phyloP scores from a whole-genome alignment of 805 yeast species.

The Jamesozyma gamospora region DNA sequence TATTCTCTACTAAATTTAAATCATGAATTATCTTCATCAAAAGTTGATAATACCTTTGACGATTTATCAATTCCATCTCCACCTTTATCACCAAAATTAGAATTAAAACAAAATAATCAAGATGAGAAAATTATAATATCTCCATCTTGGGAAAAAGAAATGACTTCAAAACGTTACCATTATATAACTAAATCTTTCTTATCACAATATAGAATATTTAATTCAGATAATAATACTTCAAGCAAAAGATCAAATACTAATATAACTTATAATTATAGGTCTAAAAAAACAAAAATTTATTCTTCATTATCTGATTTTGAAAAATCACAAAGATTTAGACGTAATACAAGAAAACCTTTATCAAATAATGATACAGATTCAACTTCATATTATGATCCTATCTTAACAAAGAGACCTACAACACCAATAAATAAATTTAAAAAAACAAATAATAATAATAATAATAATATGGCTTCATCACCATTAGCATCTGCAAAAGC shows the following conservation, averaged over 20 bases:
- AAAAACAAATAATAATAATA: conserved; percentile 16
- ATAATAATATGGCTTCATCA: conserved; percentile 10
- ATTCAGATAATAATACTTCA: not conserved
- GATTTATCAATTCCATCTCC: conserved; percentile 26
- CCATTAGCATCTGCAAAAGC: conserved; percentile 19
- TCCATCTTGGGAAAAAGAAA: conserved; percentile 15
- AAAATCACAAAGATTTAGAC: conserved; percentile 2
- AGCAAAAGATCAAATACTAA: not conserved
- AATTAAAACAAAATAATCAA: conserved; percentile 2
- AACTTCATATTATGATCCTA: not conserved
- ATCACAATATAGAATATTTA: conserved; percentile 17
- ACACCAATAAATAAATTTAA: conserved; percentile 19
- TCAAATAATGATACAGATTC: not conserved
- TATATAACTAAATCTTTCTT: conserved; percentile 14
- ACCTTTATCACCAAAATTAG: conserved; percentile 23
- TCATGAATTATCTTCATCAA: not conserved
- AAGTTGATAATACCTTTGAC: conserved; percentile 8
- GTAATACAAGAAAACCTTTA: not conserved
- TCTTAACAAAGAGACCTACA: conserved; percentile 9
- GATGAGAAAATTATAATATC: conserved; percentile 9
- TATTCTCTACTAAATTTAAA: not conserved
- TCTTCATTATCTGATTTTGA: conserved; percentile 2
- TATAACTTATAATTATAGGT: not conserved
- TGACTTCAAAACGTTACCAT: conserved; percentile 11
- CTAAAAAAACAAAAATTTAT: not conserved